Conservation (phyloP, 1,139 yeast species). For the Yamadazyma sp. region DNA sequence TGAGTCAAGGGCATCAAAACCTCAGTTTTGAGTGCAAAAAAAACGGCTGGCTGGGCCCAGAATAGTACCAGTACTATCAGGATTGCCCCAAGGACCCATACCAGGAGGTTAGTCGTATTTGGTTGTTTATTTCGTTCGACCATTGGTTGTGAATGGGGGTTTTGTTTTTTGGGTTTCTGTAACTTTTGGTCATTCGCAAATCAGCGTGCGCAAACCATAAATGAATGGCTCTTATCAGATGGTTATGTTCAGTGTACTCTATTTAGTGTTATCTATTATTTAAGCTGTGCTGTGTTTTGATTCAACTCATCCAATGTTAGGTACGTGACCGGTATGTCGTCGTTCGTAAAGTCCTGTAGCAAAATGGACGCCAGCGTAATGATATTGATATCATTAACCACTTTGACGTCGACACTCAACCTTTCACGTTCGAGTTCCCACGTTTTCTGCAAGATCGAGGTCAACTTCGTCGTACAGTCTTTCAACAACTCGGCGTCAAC, state of each 20-base stretch:
- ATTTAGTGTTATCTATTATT: too few species aligned
- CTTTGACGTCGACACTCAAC: constrained; percentile 15
- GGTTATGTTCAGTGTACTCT: too few species aligned
- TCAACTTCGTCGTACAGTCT: constrained; percentile 28
- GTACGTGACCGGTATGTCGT: background rate
- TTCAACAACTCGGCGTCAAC: constrained; percentile 29
- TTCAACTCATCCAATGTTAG: background rate
- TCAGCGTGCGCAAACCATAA: background rate
- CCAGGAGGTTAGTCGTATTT: background rate
- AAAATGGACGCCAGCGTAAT: constrained; percentile 11
- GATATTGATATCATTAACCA: constrained; percentile 31
- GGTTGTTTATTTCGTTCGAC: background rate
- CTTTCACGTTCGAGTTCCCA: constrained; percentile 22
- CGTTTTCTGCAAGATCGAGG: constrained; percentile 30
- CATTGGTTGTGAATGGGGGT: background rate
- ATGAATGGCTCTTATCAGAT: too few species aligned
- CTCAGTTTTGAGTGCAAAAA: background rate
- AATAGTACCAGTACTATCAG: background rate
- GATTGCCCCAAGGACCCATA: background rate
- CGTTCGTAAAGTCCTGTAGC: background rate
- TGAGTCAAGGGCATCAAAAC: background rate
- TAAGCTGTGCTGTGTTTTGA: too few species aligned
- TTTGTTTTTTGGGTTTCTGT: background rate
- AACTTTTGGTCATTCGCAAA: constrained; percentile 1
- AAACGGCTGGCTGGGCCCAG: background rate